A percentile compares a stretch with the other conserved stretches of the same genome.
phyloP scores from a whole-genome alignment of 2,329 filamentous ascomycete genomes.

The Nemania abortiva region DNA sequence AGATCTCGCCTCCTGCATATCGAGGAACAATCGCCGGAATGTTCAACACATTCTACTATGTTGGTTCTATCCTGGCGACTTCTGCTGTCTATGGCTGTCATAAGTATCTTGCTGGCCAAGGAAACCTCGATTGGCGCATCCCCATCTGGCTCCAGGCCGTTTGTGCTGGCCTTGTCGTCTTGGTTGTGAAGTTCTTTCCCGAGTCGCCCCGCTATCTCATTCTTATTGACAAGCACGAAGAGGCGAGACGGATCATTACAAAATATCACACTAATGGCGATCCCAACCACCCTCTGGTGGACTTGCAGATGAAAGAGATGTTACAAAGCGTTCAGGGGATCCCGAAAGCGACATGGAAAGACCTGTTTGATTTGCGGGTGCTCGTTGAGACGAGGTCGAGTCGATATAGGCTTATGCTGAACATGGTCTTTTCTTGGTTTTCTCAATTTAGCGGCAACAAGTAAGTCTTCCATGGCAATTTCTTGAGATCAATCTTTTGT shows the following conservation, averaged over 20 bases:
- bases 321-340: slow-evolving; percentile 51
- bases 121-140: slow-evolving; percentile 51
- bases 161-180: slow-evolving; percentile 49
- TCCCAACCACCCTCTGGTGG: slow-evolving; percentile 54
- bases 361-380: slow-evolving; percentile 54
- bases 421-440: slow-evolving; percentile 57
- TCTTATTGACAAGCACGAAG: slow-evolving; percentile 50
- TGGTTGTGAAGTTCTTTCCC: slow-evolving; percentile 52
- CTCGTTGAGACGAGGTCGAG: slow-evolving; percentile 54
- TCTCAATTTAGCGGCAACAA: slow-evolving; percentile 57
- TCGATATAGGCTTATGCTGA: slow-evolving; percentile 55
- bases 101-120: slow-evolving; percentile 45
- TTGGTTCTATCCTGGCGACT: slow-evolving; percentile 52
- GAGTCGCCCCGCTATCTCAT: slow-evolving; percentile 54
- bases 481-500: background rate
- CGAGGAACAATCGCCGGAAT: slow-evolving; percentile 70
- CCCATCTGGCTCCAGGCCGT: slow-evolving; percentile 53
- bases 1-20: slow-evolving; percentile 70
- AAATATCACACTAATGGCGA: slow-evolving; percentile 59
- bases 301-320: slow-evolving; percentile 58
- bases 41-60: slow-evolving; percentile 58
- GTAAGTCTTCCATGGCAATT: slow-evolving; percentile 34
- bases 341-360: slow-evolving; percentile 53
- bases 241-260: slow-evolving; percentile 55
- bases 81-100: slow-evolving; percentile 51